Base-by-base conservation (phyloP, 2,329 filamentous ascomycete genomes). In the Exophiala xenobiotica region DNA sequence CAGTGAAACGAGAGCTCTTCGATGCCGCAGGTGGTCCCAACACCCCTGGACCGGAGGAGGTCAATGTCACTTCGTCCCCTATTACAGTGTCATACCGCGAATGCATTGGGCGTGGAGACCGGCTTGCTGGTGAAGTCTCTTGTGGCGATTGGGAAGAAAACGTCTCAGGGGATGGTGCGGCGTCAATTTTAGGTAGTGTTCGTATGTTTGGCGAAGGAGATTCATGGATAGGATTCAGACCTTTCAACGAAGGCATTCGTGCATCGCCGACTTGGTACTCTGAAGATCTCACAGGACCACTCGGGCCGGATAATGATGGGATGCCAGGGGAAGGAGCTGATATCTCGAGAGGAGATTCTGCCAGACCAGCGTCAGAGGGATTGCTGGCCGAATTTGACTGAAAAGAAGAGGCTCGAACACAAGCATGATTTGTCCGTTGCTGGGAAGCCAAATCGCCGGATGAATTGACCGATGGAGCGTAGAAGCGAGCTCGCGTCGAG, bases 371-470 rank as follows among this genome's bases (percentile, higher is more conserved):
- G 11, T 27, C 26, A 19, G 52, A 48, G 9, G 14, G 22, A 3
- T 16, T n/a, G 29, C 27, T 29, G 6, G 44, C 22, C 7, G 49
- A 20, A 9, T 23, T 31, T 6, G 51, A 49, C 5, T 39, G 19
- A 18, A 33, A 14, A 12, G 54, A 46, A 9, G 27, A 14, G 8
- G 11, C 14, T 22, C 35, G 23, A 6, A 16, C 20, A 9, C 27
- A 33, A 33, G 40, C 11, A 14, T 16, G 37, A 14, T 49, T 51
- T 3, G 45, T 22, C 29, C 51, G 26, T 38, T 51, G 49, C 31
- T 58, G 53, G n/a, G 54, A 52, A 3, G 49, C 57, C 23, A 58
- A 14, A 39, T 60, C 57, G 11, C 55, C 55, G 14, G 54, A 57
- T 7, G 54, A 57, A 43, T 58, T 58, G 41, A 49, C 41, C 5